Base-by-base conservation (phyloP, 371 early-diverging fungal genomes). In the Enteropsectra breve region DNA sequence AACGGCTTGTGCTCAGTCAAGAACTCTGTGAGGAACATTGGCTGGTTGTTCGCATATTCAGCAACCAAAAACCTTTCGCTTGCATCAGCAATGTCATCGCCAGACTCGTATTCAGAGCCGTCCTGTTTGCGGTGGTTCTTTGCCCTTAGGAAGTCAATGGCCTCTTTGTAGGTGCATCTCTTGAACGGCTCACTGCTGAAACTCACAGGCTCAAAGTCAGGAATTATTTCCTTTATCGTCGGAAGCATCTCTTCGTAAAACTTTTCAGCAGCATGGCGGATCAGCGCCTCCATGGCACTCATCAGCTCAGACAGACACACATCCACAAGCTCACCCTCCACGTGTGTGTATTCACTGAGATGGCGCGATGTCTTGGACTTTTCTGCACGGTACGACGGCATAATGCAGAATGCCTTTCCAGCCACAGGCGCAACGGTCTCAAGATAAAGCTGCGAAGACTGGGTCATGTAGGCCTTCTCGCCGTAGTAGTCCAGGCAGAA, bases 71-170 rank as follows among this genome's bases (percentile, higher is more conserved):
- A 84, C 74, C 94, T 89, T 78, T 98, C 99, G 52, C 96, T 94
- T 28, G 88, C 85, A 83, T 98, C 97, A 49, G 97, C 94, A 77
- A 98, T 98, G 83, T 98, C 99, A 72, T 98, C 97, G 50, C 94
- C 94, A 76, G 88, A 87, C 77, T 87, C 86, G 79, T 88, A 98
- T 71, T 82, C 82, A 8, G 83, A 84, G 29, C 89, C 91, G 69
- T 91, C 88, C 69, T 89, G 90, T 76, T 91, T 90, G 50, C 86
- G 85, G 76, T 90, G 78, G 28, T 88, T 91, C 78, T 87, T 87
- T 11, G 54, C 46, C 5, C 34, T 62, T 56, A 98, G 84, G 83
- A 92, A 93, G 54, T 85, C 78, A 70, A 98, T 94, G 33, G 96
- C 99, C 55, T 97, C 95, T 33, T 84, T 83, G 80, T 98, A 95